Evolutionary conservation across 768 basidiomycete genomes (phyloP).

Genomic region (Lactarius trivialis): DNA sequence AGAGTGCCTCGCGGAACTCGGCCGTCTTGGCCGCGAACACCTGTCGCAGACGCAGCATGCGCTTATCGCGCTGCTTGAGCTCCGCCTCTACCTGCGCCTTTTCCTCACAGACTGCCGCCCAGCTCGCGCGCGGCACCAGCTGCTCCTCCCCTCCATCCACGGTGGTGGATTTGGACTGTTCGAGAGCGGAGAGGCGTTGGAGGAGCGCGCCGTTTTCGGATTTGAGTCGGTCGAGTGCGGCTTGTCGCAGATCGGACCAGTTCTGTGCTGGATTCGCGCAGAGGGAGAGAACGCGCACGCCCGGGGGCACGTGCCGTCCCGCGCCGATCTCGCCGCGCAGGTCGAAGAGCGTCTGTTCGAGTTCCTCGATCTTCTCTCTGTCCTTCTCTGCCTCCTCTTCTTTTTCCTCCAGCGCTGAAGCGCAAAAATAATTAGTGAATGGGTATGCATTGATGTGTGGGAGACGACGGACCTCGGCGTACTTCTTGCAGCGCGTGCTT

Average conservation of each 20-base stretch:
- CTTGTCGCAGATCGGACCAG: conserved; percentile 71
- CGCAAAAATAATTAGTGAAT: neutral
- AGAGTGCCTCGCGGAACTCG: conserved; percentile 89
- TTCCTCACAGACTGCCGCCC: conserved; percentile 63
- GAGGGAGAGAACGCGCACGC: conserved; percentile 60
- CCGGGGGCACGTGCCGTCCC: conserved; percentile 69
- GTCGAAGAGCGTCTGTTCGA: conserved; percentile 76
- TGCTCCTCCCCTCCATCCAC: conserved; percentile 1
- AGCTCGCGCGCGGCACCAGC: conserved; percentile 75
- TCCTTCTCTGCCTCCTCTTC: conserved; percentile 34
- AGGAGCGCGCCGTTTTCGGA: conserved; percentile 82
- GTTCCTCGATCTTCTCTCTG: conserved; percentile 52
- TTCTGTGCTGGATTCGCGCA: conserved; percentile 76
- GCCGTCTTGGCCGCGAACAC: conserved; percentile 79
- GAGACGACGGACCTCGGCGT: conserved; percentile 34
- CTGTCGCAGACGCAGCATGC: conserved; percentile 75
- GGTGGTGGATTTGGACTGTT: conserved; percentile 26
- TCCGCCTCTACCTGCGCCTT: conserved; percentile 59
- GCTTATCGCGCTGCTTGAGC: conserved; percentile 74
- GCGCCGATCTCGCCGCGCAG: conserved; percentile 68
- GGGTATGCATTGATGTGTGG: neutral
- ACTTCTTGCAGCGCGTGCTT: conserved; percentile 29
- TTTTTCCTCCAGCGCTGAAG: conserved; percentile 40
- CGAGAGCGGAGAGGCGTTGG: conserved; percentile 55
- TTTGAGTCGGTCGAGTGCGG: conserved; percentile 66